Evolutionary conservation across 2,329 filamentous ascomycete genomes (phyloP).

Genomic region (Rhynchosporium agropyri): DNA sequence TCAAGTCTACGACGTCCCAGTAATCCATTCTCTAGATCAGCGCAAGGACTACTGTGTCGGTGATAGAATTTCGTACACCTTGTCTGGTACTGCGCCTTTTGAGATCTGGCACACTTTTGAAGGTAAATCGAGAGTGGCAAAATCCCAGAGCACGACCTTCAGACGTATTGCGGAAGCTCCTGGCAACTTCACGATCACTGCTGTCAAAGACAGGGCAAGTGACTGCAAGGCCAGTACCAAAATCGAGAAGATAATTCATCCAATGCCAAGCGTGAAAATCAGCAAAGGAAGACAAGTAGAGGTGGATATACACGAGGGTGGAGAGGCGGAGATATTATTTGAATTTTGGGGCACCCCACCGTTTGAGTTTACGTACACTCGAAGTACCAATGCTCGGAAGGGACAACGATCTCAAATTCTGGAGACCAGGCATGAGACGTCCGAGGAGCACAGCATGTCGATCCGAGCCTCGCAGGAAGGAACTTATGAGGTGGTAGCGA

Average conservation of each 20-base stretch:
- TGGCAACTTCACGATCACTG: slow-evolving; percentile 85
- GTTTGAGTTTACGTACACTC: slow-evolving; percentile 96
- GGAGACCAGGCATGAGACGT: slow-evolving; percentile 87
- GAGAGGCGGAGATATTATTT: slow-evolving; percentile 89
- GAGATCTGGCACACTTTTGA: slow-evolving; percentile 92
- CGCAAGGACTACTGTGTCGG: slow-evolving; percentile 92
- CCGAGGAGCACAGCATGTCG: slow-evolving; percentile 77
- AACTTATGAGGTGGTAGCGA: slow-evolving; percentile 94
- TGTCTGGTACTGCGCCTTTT: slow-evolving; percentile 90
- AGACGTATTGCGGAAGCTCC: slow-evolving; percentile 90
- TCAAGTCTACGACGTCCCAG: slow-evolving; percentile 88
- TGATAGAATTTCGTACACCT: slow-evolving; percentile 88
- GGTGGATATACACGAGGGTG: slow-evolving; percentile 95
- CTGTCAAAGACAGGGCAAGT: slow-evolving; percentile 83
- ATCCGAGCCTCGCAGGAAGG: slow-evolving; percentile 90
- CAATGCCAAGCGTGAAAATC: slow-evolving; percentile 88
- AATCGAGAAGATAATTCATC: slow-evolving; percentile 82
- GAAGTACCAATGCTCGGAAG: slow-evolving; percentile 80
- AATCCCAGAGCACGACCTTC: slow-evolving; percentile 79
- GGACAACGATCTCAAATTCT: slow-evolving; percentile 78
- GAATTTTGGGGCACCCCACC: slow-evolving; percentile 95
- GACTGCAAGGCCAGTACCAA: slow-evolving; percentile 81
- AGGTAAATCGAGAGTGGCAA: slow-evolving; percentile 75
- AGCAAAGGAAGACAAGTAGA: slow-evolving; percentile 79
- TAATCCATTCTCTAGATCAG: slow-evolving; percentile 84